Conservation (phyloP, 1,284 basidiomycete genomes). For the Quambalaria eucalypti region DNA sequence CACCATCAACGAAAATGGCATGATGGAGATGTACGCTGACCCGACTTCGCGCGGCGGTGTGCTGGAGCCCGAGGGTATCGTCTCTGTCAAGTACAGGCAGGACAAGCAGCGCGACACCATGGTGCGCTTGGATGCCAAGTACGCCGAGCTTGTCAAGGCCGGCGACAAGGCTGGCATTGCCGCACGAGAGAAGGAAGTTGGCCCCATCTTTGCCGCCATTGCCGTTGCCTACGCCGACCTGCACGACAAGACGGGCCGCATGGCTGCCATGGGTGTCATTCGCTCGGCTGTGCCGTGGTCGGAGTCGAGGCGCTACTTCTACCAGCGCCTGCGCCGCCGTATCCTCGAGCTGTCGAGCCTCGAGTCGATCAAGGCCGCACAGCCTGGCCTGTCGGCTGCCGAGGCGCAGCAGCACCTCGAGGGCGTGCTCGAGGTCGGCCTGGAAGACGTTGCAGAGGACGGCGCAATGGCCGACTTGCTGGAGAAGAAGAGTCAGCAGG, state of each 20-base stretch:
- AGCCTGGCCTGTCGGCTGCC: not conserved
- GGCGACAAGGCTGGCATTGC: slow-evolving; percentile 56
- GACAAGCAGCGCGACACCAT: slow-evolving; percentile 82
- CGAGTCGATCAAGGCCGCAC: slow-evolving; percentile 4
- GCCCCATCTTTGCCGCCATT: slow-evolving; percentile 85
- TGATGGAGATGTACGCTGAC: slow-evolving; percentile 88
- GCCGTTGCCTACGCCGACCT: slow-evolving; percentile 92
- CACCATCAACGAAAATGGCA: slow-evolving; percentile 79
- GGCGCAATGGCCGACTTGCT: not conserved
- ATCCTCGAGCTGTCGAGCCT: slow-evolving; percentile 45
- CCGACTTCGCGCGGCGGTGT: slow-evolving; percentile 92
- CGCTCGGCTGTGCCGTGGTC: slow-evolving; percentile 62
- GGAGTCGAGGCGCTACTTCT: slow-evolving; percentile 77
- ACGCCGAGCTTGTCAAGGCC: slow-evolving; percentile 69
- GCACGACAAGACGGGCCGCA: slow-evolving; percentile 87
- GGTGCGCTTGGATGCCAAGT: slow-evolving; percentile 82
- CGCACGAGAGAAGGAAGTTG: slow-evolving; percentile 70
- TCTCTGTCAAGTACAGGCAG: slow-evolving; percentile 55
- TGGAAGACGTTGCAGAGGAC: slow-evolving; percentile 8
- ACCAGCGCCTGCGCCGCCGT: slow-evolving; percentile 74
- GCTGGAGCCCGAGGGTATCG: slow-evolving; percentile 84
- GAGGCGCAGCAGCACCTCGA: slow-evolving; percentile 1
- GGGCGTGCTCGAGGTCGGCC: slow-evolving; percentile 1
- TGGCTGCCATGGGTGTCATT: slow-evolving; percentile 90
- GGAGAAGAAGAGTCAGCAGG: not conserved